Evolutionary conservation across 768 basidiomycete genomes (phyloP).

Genomic region (Glaciozyma antarctica): DNA sequence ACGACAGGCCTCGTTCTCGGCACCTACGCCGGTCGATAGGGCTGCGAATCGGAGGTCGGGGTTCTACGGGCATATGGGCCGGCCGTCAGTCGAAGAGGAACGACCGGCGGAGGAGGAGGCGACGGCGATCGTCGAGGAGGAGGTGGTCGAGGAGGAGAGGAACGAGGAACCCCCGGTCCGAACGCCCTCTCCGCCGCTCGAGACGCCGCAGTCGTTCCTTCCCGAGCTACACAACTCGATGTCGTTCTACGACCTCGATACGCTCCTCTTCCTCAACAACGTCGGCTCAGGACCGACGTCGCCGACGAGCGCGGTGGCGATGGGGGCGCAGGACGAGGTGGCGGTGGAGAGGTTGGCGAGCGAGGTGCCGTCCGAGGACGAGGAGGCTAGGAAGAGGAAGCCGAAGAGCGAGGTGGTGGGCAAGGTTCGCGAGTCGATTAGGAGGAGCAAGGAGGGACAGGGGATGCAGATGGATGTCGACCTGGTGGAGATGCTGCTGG

Average conservation of each 20-base stretch:
- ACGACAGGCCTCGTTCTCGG: background rate
- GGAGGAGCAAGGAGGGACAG: slow-evolving; percentile 41
- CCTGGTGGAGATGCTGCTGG: slow-evolving; percentile 61
- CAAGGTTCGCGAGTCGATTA: slow-evolving; percentile 48
- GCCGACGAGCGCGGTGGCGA: background rate
- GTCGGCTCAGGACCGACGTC: slow-evolving; percentile 24
- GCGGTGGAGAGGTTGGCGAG: background rate
- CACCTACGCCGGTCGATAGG: slow-evolving; percentile 6
- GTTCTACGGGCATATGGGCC: slow-evolving; percentile 30
- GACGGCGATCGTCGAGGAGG: background rate
- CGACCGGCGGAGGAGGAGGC: background rate
- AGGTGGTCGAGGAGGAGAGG: background rate
- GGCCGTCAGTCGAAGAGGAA: background rate
- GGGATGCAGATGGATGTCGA: slow-evolving; percentile 58
- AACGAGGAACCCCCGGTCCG: background rate
- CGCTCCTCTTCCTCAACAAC: slow-evolving; percentile 45
- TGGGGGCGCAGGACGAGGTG: background rate
- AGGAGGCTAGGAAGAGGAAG: background rate
- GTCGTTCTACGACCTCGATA: slow-evolving; percentile 72
- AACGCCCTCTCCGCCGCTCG: background rate
- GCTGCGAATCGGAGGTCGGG: slow-evolving; percentile 32
- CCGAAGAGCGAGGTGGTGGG: slow-evolving; percentile 19
- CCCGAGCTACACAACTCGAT: slow-evolving; percentile 38
- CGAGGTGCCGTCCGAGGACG: background rate
- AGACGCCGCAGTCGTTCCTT: background rate